Evolutionary conservation across 345 rosid species (phyloP).

Genomic region (Eucalyptus tenuipes): DNA sequence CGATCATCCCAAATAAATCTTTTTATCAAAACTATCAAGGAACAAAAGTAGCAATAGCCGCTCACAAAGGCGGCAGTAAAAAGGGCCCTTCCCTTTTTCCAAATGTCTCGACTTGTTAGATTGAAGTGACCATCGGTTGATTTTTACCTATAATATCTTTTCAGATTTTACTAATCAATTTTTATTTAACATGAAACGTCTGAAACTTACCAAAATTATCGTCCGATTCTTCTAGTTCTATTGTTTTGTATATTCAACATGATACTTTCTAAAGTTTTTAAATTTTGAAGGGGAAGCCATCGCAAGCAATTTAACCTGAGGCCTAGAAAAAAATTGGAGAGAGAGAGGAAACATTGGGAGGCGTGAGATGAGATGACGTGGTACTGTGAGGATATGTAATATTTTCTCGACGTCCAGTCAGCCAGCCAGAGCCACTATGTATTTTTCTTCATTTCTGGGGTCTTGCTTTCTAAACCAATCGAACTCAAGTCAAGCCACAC

Average conservation of each 20-base stretch:
- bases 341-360: neutral
- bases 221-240: neutral
- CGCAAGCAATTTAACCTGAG: neutral
- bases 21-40: neutral
- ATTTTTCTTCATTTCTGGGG: neutral
- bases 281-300: neutral
- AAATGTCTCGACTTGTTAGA: accelerated
- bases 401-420: too few relatives aligned
- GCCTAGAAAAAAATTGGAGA: neutral
- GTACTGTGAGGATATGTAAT: too few relatives aligned
- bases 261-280: accelerated
- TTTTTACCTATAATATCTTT: neutral
- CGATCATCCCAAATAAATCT: accelerated
- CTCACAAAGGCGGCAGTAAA: accelerated
- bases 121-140: accelerated
- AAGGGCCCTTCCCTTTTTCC: neutral
- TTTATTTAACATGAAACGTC: neutral
- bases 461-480: neutral
- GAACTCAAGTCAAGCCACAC: neutral
- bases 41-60: accelerated
- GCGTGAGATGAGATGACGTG: neutral
- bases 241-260: neutral
- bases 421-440: neutral
- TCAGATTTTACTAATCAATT: neutral
- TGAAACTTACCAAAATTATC: neutral